phyloP scores from a whole-genome alignment of 371 early-diverging fungal species.

The Circinella minor region DNA sequence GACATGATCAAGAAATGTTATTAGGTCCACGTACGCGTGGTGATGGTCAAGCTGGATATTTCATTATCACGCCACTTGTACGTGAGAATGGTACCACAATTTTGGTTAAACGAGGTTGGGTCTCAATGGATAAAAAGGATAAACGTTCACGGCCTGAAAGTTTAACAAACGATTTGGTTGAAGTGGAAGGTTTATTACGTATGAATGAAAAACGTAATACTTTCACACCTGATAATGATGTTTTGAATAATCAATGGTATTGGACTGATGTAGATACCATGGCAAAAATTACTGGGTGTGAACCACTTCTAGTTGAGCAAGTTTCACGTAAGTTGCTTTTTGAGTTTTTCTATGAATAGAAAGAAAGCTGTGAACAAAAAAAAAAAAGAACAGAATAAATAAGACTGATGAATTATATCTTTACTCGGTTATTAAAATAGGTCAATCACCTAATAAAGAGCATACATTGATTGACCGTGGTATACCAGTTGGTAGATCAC shows the following conservation, averaged over 20 bases:
- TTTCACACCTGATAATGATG: constrained; percentile 74
- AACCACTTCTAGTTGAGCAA: constrained; percentile 78
- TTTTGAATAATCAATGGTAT: constrained; percentile 80
- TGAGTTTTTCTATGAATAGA: background rate
- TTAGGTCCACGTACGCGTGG: constrained; percentile 80
- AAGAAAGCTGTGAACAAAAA: no score
- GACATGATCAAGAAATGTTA: constrained; percentile 78
- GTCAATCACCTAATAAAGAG: constrained; percentile 41
- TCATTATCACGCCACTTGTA: constrained; percentile 84
- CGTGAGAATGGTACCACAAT: constrained; percentile 76
- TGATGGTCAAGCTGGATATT: constrained; percentile 81
- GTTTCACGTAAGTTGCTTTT: constrained; percentile 53
- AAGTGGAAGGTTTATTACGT: constrained; percentile 68
- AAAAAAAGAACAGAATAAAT: no score
- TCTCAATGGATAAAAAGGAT: constrained; percentile 72
- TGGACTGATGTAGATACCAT: constrained; percentile 81
- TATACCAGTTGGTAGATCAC: constrained; percentile 75
- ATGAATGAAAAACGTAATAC: constrained; percentile 65
- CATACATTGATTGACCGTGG: constrained; percentile 59
- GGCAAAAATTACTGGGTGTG: constrained; percentile 64
- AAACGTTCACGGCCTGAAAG: constrained; percentile 61
- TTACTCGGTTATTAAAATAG: constrained; percentile 15
- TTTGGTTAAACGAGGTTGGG: constrained; percentile 90
- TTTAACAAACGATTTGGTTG: constrained; percentile 55
- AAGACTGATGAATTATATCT: no score